phyloP scores from a whole-genome alignment of 139 green algal genomes.

The Picochlorum sp. region DNA sequence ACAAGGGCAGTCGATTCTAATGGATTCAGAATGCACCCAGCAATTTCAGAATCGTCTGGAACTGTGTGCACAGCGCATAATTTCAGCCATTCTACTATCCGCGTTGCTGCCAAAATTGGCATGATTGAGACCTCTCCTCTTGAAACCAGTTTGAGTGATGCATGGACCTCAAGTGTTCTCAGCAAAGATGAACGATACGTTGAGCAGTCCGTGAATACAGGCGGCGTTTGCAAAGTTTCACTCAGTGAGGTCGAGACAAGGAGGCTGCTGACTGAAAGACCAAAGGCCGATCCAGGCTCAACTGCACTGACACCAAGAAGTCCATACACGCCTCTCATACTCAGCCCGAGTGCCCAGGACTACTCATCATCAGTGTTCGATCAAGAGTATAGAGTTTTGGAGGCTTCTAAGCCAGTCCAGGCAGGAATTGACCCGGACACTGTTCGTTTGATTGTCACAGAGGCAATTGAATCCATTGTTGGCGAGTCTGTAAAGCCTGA shows the following conservation, averaged over 20 bases:
- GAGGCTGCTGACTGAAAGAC: slow-evolving; percentile 25
- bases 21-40: slow-evolving; percentile 24
- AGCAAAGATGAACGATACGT: no score
- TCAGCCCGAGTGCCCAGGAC: background rate
- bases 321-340: background rate
- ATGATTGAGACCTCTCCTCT: no score
- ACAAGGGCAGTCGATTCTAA: slow-evolving; percentile 8
- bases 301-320: background rate
- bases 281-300: background rate
- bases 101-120: slow-evolving; percentile 18
- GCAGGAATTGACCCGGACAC: background rate
- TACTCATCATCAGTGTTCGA: background rate
- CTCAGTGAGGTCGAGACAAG: background rate
- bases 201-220: background rate
- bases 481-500: slow-evolving; percentile 27
- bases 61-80: slow-evolving; percentile 19
- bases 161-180: no score
- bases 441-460: slow-evolving; percentile 14
- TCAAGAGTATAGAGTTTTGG: background rate
- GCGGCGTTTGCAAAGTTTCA: background rate
- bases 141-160: background rate
- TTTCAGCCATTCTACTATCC: slow-evolving; percentile 2
- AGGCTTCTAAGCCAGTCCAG: background rate
- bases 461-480: slow-evolving; percentile 15
- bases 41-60: slow-evolving; percentile 26